Base-by-base conservation (phyloP, 139 green algal species). In the Micromonas commoda region DNA sequence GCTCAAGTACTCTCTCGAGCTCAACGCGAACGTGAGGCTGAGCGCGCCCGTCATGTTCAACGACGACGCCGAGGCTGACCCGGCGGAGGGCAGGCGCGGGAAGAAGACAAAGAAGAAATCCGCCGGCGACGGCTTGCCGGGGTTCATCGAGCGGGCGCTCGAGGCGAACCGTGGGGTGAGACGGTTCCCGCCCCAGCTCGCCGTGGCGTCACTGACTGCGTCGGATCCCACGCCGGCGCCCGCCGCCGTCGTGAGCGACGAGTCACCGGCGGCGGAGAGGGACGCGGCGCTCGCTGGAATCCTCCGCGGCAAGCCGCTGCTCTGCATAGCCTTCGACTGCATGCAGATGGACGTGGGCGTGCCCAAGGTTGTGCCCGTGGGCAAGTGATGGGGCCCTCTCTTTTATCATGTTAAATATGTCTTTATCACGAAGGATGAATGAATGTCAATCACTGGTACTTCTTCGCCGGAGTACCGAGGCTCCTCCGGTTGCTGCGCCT, bases 271-370 rank as follows among this genome's bases (percentile, higher is more conserved):
- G n/a, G n/a, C n/a, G n/a, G n/a, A n/a, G n/a, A n/a, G 37, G 21
- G 29, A 26, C 37, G 35, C 32, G n/a, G 16, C 3, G 35, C 29
- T 61, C 19, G 31, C 2, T 0, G 68, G 19, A 19, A 32, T 75
- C 9, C 13, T 75, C 21, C 3, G n/a, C n/a, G 68, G 26, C 4
- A 75, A 73, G 29, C 68, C 68, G 37, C 20, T 75, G 23, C 31
- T 75, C 1, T 75, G 68, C 68, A 75, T 75, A 20, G 68, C 68
- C 37, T 75, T 75, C 9, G 68, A 75, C 37, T 38, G 61, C 68
- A 75, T 75, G 68, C 16, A 29, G 19, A 75, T 75, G 68, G 37
- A 29, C 1, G 68, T 75, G 21, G 68, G 66, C 9, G 33, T n/a
- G n/a, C n/a, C n/a, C n/a, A n/a, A n/a, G n/a, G n/a, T n/a, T n/a